Base-by-base conservation (phyloP, 805 yeast species). In the Wickerhamiella azymoides region DNA sequence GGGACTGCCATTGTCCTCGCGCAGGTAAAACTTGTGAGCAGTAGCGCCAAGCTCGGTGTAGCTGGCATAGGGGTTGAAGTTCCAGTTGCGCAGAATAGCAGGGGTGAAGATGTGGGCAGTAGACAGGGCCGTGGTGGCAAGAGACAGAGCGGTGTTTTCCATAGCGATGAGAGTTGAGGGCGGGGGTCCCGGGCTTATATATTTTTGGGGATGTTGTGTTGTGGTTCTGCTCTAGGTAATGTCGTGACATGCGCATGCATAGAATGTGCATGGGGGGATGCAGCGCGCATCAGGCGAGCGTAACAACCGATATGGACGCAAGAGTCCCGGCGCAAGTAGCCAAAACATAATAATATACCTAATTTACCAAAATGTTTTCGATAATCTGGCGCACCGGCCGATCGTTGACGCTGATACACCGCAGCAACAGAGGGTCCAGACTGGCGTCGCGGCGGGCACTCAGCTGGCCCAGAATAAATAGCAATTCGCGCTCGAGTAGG, bases 401-500 rank as follows among this genome's bases (percentile, higher is more conserved):
- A 30, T 51, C 50, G 19, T 49, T 45, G 8, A 40, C 26, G 3
- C 48, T n/a, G n/a, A 53, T 40, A 40, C 51, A 40, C 6, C 45
- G 19, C 16, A 49, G 30, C 3, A 53, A 25, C 19, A 50, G 42
- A 25, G 25, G 19, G 32, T 33, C 17, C 7, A 33, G 10, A 8
- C 33, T 30, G 14, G 33, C 16, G 33, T 30, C 27, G 33, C 19
- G 37, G 32, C 11, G 44, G 9, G 16, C 43, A 5, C n/a, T 10
- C 18, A 53, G 50, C 41, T 50, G 52, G 8, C 28, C 26, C 13
- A 64, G 50, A n/a, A 62, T 50, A 27, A 51, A 52, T 2, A 52
- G 30, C 13, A 86, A 55, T 58, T 88, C 97, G 5, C 64, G 61
- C 45, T 73, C 73, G 52, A 84, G 84, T 7, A 82, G 60, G 35